Conservation (phyloP, 2,329 filamentous ascomycete genomes). For the Stemphylium lycopersici region DNA sequence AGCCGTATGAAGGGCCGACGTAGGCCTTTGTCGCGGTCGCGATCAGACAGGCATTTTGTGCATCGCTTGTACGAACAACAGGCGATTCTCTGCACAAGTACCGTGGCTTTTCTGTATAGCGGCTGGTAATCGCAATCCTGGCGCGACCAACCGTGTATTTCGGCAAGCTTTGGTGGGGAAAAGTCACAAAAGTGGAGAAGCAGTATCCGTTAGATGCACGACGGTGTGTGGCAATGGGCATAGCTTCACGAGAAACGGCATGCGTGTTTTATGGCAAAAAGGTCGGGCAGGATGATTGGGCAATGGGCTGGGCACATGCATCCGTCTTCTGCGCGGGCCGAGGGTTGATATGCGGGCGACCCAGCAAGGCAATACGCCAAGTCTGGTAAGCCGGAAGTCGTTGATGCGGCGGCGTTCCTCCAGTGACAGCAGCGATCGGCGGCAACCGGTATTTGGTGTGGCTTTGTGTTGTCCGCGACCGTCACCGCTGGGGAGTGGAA, state of each 20-base stretch:
- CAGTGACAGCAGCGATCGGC: conserved; percentile 11
- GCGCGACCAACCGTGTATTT: not conserved
- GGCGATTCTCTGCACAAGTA: too few relatives aligned
- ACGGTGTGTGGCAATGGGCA: conserved; percentile 13
- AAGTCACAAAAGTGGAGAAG: not conserved
- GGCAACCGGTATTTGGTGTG: not conserved
- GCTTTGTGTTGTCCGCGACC: not conserved
- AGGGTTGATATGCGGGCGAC: conserved; percentile 8
- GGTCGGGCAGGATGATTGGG: conserved; percentile 9
- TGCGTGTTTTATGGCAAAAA: conserved; percentile 7
- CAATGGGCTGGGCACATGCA: not conserved
- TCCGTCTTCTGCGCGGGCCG: conserved; percentile 14
- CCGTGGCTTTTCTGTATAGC: too few relatives aligned
- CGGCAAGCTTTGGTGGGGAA: not conserved
- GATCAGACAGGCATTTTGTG: not conserved
- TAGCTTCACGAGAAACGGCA: conserved; percentile 4
- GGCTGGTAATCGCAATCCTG: not conserved
- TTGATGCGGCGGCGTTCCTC: conserved; percentile 20
- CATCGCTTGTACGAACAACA: not conserved
- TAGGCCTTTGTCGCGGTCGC: not conserved
- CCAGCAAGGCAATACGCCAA: conserved; percentile 12
- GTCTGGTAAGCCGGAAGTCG: conserved; percentile 13
- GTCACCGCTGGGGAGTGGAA: not conserved
- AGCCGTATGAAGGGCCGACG: too few relatives aligned
- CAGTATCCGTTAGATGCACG: not conserved